Base-by-base conservation (phyloP, 2,329 filamentous ascomycete species). In the Microsporum audouinii region DNA sequence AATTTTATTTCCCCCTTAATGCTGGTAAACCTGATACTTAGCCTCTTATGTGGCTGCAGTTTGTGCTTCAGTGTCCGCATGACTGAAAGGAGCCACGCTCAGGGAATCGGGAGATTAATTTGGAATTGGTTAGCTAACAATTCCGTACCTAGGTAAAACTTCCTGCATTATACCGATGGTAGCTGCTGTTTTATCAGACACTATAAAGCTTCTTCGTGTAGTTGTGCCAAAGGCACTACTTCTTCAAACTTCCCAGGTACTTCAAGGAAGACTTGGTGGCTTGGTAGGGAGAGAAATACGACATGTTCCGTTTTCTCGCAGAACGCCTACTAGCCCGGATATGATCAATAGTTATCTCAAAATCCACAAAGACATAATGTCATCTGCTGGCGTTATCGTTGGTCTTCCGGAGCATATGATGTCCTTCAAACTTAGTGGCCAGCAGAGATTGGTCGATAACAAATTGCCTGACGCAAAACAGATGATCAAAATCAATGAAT, bases 151-250 rank as follows among this genome's bases (percentile, higher is more conserved):
- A 63, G 62, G 62, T 0, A 89, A 89, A 66, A 84, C 84, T 0
- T 87, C 85, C 0, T 82, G 88, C 0, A 89, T 91, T 53, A 79
- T 87, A 0, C 86, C 86, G 0, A 85, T 88, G 61, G 80, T 87
- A 0, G 81, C 82, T 0, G 73, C 79, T 0, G 71, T 75, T 0
- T 68, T 87, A 0, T 81, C 82, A 0, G 74, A 88, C 55, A 73
- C 75, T 0, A 66, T 70, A 0, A 76, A 70, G 2, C 71, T 88
- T 0, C 76, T 78, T 0, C 73, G 85, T 1, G 77, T 88, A 0
- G 70, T 88, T 0, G 83, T 87, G 0, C 78, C 80, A 0, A 87
- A 85, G 63, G 78, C 86, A 0, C 79, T 87, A 39, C 78, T 81
- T 0, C 78, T 76, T 12, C 84, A 88, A 64, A 87, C 86, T 76